Percentiles rank a stretch among this genome's conserved stretches.
These are phyloP conservation scores for Verbascum thapsus DNA, from an alignment of 257 asterid genomes.

Conservation along the genomic window DNA sequence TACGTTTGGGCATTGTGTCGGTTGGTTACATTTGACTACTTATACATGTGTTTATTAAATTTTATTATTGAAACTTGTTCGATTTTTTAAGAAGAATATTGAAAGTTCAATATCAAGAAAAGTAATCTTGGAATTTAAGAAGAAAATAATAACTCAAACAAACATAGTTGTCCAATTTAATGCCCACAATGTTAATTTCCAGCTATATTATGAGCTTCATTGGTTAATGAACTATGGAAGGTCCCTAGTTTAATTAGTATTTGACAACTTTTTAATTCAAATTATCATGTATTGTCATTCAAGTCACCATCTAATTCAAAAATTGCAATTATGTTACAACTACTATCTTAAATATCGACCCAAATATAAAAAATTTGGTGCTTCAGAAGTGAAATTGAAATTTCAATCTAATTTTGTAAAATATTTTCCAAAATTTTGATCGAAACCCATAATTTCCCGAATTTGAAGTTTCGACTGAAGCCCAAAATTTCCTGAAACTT, in stretches of 20 bases:
- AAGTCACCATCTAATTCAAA: constrained; percentile 22
- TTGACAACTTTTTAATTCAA: constrained; percentile 11
- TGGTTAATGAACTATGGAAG: neutral
- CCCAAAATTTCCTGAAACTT: no score
- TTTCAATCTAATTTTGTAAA: no score
- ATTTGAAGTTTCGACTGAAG: no score
- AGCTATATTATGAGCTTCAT: neutral
- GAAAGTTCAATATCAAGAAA: constrained; percentile 9
- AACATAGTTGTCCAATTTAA: constrained; percentile 22
- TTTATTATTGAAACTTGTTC: no score
- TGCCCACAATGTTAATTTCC: neutral
- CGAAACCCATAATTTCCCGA: no score
- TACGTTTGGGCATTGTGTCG: no score
- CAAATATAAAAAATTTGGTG: no score
- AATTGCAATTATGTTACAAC: constrained; percentile 18
- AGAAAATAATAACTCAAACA: constrained; percentile 31
- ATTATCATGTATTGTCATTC: constrained; percentile 7
- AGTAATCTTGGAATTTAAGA: constrained; percentile 10
- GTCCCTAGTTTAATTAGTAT: neutral
- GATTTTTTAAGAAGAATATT: neutral
- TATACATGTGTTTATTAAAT: no score
- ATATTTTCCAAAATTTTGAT: no score
- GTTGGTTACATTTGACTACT: no score
- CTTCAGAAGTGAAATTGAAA: no score
- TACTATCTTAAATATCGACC: no score